Evolutionary conservation across 176 grass and related monocot genomes (phyloP).

Genomic region (Zoysia japonica): DNA sequence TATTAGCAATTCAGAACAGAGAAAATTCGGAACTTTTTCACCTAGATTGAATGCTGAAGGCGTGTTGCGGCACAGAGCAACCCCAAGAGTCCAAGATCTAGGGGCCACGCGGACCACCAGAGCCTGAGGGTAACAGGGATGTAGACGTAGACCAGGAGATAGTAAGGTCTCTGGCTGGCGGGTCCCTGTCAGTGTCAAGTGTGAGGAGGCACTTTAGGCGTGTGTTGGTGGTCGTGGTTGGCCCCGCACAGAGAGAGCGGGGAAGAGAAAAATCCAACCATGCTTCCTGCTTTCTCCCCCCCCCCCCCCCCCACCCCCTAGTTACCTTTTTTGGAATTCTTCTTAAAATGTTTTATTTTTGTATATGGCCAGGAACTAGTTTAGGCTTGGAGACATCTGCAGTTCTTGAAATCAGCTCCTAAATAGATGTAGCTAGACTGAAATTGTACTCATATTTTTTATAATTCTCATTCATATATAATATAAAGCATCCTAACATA

Average conservation of each 20-base stretch:
- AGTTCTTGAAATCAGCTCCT: too few relatives aligned
- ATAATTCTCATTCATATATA: too few relatives aligned
- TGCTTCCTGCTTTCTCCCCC: background rate
- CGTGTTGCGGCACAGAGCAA: background rate
- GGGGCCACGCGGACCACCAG: background rate
- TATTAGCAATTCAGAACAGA: background rate
- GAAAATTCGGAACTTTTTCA: constrained; percentile 11
- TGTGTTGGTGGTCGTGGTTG: background rate
- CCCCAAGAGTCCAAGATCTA: background rate
- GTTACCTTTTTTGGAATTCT: too few relatives aligned
- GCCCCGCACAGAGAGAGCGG: too few relatives aligned
- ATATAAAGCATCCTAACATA: too few relatives aligned
- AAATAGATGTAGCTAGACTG: too few relatives aligned
- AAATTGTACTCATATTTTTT: too few relatives aligned
- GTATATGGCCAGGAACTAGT: too few relatives aligned
- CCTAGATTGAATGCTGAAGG: background rate
- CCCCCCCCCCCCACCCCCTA: too few relatives aligned
- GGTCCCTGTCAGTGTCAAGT: background rate
- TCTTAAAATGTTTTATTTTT: too few relatives aligned
- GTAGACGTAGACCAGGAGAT: background rate
- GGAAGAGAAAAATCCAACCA: background rate
- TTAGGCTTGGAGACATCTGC: too few relatives aligned
- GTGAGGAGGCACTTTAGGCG: background rate
- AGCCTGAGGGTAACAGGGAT: background rate
- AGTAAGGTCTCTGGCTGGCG: background rate